phyloP scores from a whole-genome alignment of 129 eudicot species.

The Erigeron canadensis region DNA sequence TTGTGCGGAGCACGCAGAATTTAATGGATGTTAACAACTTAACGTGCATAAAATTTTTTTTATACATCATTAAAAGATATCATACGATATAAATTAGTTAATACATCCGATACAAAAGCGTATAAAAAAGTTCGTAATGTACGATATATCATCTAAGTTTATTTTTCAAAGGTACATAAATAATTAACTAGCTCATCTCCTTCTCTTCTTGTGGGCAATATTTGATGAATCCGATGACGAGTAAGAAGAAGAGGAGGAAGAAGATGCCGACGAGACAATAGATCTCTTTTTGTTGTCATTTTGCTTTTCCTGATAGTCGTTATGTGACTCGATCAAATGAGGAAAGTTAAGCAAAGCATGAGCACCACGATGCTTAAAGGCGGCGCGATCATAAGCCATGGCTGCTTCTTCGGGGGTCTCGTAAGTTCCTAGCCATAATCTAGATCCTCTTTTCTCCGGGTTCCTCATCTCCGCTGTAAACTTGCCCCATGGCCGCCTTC shows the following conservation, averaged over 20 bases:
- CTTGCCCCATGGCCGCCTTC: conserved; percentile 30
- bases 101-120: no score
- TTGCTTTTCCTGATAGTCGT: not conserved
- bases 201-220: not conserved
- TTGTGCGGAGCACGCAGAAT: no score
- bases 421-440: conserved; percentile 29
- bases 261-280: not conserved
- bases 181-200: no score
- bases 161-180: not conserved
- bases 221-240: not conserved
- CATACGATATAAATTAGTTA: no score
- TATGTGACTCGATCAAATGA: conserved; percentile 12
- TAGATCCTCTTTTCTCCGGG: conserved; percentile 25
- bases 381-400: conserved; percentile 28
- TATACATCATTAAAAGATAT: no score
- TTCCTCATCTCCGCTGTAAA: conserved; percentile 32
- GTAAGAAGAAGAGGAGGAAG: conserved; percentile 9
- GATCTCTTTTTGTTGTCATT: not conserved
- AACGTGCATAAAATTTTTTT: no score
- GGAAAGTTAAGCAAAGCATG: conserved; percentile 33
- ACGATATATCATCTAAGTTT: not conserved
- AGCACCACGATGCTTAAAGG: conserved; percentile 26
- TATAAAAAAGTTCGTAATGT: no score
- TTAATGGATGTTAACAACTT: no score
- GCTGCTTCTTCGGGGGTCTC: conserved; percentile 28